phyloP scores from a whole-genome alignment of 495 filamentous ascomycete genomes.

The Darksidea phi region DNA sequence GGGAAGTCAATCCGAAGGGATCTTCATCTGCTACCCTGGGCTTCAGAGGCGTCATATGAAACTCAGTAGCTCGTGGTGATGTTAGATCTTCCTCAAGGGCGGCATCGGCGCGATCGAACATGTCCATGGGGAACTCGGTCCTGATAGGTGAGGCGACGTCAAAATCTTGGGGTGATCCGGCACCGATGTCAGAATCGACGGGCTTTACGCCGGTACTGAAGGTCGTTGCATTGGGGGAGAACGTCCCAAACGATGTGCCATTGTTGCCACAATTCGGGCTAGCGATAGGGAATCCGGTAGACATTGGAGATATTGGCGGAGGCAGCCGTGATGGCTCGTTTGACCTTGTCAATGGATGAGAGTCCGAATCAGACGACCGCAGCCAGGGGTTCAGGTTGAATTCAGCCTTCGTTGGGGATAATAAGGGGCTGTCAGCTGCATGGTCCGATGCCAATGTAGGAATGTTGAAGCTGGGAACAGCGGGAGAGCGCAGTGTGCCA shows the following conservation, averaged over 20 bases:
- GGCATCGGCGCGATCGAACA: not conserved
- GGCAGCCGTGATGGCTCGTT: constrained; percentile 1
- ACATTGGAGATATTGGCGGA: constrained; percentile 20
- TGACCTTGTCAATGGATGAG: not conserved
- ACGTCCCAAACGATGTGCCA: constrained; percentile 36
- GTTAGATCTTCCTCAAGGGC: constrained; percentile 7
- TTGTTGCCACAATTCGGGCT: constrained; percentile 29
- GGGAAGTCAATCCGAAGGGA: constrained; percentile 30
- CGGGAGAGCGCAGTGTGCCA: constrained; percentile 7
- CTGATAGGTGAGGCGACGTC: constrained; percentile 21
- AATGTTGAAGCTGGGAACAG: constrained; percentile 17
- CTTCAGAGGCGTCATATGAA: constrained; percentile 36
- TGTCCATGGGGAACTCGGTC: constrained; percentile 30
- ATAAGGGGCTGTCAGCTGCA: not conserved
- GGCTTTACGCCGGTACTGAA: constrained; percentile 23
- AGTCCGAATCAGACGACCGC: not conserved
- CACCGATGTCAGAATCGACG: constrained; percentile 30
- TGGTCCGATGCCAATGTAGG: not conserved
- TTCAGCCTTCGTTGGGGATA: constrained; percentile 16
- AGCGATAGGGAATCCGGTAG: constrained; percentile 43
- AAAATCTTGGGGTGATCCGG: constrained; percentile 1
- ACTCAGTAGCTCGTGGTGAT: constrained; percentile 30
- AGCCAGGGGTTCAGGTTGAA: constrained; percentile 12
- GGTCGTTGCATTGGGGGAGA: constrained; percentile 38
- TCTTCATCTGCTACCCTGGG: constrained; percentile 24